Evolutionary conservation across 2,329 filamentous ascomycete species (phyloP), one percentile per base, ranked within the genome.

Genomic region (Phaeomoniella chlamydospora): DNA sequence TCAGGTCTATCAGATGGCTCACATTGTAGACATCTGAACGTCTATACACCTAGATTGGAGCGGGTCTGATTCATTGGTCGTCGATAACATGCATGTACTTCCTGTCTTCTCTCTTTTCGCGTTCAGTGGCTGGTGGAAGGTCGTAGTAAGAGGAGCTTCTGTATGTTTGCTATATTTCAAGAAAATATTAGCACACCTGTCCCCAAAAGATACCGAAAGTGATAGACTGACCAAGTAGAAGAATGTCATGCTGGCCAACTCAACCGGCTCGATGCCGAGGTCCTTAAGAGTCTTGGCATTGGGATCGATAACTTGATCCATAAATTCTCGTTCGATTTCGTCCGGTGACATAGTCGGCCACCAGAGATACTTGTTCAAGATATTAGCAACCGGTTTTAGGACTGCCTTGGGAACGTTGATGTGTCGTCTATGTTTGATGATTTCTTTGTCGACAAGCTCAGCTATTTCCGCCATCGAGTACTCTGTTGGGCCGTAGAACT

Each of bases 1-100:
- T n/a, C n/a, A n/a, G n/a, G n/a, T n/a, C n/a, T n/a, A n/a, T n/a
- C n/a, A n/a, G n/a, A n/a, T n/a, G n/a, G n/a, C n/a, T n/a, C n/a
- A n/a, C n/a, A n/a, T n/a, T n/a, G n/a, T n/a, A n/a, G n/a, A n/a
- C n/a, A n/a, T n/a, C n/a, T n/a, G n/a, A n/a, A n/a, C n/a, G n/a
- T n/a, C n/a, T n/a, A n/a, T n/a, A n/a, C n/a, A n/a, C n/a, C n/a
- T n/a, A n/a, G n/a, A n/a, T n/a, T n/a, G n/a, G n/a, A n/a, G n/a
- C n/a, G n/a, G n/a, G n/a, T n/a, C n/a, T n/a, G n/a, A n/a, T n/a
- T n/a, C 77, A 90, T 69, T 86, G 74, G 58, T 90, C 80, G 57
- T 93, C 84, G 54, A 85, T 66, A 42, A 98, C 87, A 59, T 98
- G 90, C 58, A 96, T 66, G 59, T 93, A 98, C 70, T 94, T 90